Conservation (phyloP, 352 stramenopile species). For the Globisporangium polare region DNA sequence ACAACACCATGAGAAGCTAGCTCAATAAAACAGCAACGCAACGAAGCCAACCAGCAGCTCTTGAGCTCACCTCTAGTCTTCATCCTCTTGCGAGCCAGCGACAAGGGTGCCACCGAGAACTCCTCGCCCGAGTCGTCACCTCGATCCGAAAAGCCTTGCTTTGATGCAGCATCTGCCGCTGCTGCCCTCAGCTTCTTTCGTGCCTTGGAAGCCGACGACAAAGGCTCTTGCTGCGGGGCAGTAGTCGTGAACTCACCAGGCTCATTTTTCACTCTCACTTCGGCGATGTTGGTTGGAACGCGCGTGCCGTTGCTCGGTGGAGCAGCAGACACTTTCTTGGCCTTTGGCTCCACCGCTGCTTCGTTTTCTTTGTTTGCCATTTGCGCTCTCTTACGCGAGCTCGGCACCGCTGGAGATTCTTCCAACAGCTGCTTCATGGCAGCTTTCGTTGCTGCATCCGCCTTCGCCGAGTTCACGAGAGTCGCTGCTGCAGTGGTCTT, state of each 20-base stretch:
- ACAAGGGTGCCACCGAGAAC: background rate
- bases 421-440: background rate
- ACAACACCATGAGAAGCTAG: background rate
- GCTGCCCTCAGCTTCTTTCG: conserved; percentile 1
- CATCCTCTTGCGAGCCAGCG: background rate
- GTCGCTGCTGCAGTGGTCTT: background rate
- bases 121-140: background rate
- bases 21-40: background rate
- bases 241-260: background rate
- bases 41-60: background rate
- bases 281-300: background rate
- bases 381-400: background rate
- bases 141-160: background rate
- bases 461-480: background rate
- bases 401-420: background rate
- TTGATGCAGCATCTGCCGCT: background rate
- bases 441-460: background rate
- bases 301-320: background rate
- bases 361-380: background rate
- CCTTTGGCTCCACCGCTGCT: no score
- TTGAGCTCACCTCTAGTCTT: background rate
- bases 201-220: background rate
- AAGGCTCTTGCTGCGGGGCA: background rate
- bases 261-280: background rate
- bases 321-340: background rate